Evolutionary conservation across 768 basidiomycete genomes (phyloP), one percentile per base, ranked within the genome.

Genomic region (Termitomyces bulborhizus): DNA sequence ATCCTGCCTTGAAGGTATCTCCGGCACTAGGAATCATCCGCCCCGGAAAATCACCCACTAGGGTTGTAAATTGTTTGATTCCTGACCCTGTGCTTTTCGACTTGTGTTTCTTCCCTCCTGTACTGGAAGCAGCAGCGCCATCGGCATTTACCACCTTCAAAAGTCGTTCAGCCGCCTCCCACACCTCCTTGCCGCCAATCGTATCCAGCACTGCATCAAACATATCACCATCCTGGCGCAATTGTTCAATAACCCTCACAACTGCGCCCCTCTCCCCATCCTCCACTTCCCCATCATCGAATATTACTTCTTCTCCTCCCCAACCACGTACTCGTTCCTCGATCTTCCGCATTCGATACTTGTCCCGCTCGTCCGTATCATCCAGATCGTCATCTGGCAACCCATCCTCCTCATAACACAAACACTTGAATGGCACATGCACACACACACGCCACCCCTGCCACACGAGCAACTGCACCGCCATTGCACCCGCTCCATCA

Each of bases 121-220:
- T n/a, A 56, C 60, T 49, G 62, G 12, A 12, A 61, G 64, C 51
- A 55, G 68, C 51, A 21, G 47, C 51, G 37, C 42, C 51, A 46
- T 43, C 55, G 46, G 48, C 54, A 40, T 55, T 58, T 42, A 62
- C 51, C 47, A 64, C 73, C 63, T 65, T 71, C 68, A 92, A 73
- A 36, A 96, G 72, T 51, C 77, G 67, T 60, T 83, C 82, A 3
- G 85, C 80, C 4, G 84, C 86, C 59, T 90, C 86, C 80, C 92
- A 90, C 36, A 94, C 77, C 39, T 80, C 83, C 63, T 80, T 79
- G 15, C 93, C 91, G 3, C 93, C 93, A 16, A 91, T 71, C 1
- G 88, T 88, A 67, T 96, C 94, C 57, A 95, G 67, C 3, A 97
- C 79, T 21, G 83, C 87, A 65, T 95, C 92, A 67, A 94, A 88